Conservation (phyloP, 2,329 filamentous ascomycete species). For the Acephala macrosclerotiorum region DNA sequence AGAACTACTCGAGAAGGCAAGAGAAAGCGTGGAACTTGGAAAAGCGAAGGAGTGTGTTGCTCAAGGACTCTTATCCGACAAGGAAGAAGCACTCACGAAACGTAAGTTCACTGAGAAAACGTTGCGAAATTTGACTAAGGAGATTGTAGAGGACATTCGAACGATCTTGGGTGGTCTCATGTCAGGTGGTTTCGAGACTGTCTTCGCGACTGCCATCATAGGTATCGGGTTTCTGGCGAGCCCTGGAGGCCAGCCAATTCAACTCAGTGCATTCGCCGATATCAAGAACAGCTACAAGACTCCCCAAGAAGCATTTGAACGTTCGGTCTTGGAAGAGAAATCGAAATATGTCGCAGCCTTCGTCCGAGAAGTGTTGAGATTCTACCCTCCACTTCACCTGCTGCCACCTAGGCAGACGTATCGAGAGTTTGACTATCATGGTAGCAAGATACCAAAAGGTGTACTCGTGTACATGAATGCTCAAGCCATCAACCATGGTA, state of each 20-base stretch:
- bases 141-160: neutral
- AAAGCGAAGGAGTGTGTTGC: neutral
- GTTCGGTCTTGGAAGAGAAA: neutral
- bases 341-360: neutral
- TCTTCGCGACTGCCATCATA: neutral
- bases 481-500: constrained; percentile 2
- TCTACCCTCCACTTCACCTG: constrained; percentile 2
- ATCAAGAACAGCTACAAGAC: neutral
- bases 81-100: neutral
- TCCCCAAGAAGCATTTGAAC: neutral
- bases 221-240: neutral
- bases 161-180: neutral
- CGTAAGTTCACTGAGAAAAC: neutral
- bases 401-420: neutral
- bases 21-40: neutral
- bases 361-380: constrained; percentile 3
- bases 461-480: neutral
- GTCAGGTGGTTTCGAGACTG: neutral
- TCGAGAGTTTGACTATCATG: constrained; percentile 1
- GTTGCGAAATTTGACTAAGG: neutral
- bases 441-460: neutral
- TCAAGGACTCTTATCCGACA: neutral
- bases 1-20: neutral
- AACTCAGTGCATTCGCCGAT: neutral
- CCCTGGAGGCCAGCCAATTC: neutral